Percentiles rank a stretch among this genome's conserved stretches.
phyloP scores from a whole-genome alignment of 2,329 filamentous ascomycete genomes.

The Trichoderma sp. region DNA sequence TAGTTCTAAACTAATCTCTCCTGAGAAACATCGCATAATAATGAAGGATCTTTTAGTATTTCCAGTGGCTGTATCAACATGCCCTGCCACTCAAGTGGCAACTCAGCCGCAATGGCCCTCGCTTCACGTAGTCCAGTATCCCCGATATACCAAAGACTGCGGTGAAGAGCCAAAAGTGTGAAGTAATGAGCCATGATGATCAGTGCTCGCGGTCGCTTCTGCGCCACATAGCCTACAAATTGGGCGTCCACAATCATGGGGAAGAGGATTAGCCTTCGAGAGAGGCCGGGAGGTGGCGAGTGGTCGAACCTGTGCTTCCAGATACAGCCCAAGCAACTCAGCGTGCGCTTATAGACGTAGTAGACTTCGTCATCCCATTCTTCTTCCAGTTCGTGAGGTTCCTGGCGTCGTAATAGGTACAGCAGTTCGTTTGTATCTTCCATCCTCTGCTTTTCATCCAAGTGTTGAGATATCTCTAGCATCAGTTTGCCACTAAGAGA shows the following conservation, averaged over 20 bases:
- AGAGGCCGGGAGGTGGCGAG: conserved; percentile 1
- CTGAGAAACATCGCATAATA: not conserved
- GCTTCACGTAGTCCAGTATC: conserved; percentile 1
- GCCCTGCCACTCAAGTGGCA: not conserved
- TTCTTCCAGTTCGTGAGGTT: conserved; percentile 3
- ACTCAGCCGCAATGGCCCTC: not conserved
- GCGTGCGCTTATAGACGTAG: conserved; percentile 24
- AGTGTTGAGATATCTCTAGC: not conserved
- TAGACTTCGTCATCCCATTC: conserved; percentile 21
- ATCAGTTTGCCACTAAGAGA: not conserved
- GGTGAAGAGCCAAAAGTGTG: conserved; percentile 22
- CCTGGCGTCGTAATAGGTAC: not conserved
- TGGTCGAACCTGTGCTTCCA: conserved; percentile 22
- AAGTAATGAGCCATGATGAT: conserved; percentile 28
- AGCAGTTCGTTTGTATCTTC: not conserved
- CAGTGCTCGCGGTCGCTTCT: conserved; percentile 25
- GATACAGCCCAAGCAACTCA: conserved; percentile 25
- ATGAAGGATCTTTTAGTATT: not conserved
- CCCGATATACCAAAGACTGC: conserved; percentile 25
- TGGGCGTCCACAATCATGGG: conserved; percentile 24
- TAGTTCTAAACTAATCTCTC: not conserved
- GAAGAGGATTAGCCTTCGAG: conserved; percentile 23
- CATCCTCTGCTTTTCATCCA: not conserved
- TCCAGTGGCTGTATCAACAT: not conserved
- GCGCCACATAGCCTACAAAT: conserved; percentile 25